phyloP scores from a whole-genome alignment of 148 eudicot genomes.

The Vaccinium macrocarpon region DNA sequence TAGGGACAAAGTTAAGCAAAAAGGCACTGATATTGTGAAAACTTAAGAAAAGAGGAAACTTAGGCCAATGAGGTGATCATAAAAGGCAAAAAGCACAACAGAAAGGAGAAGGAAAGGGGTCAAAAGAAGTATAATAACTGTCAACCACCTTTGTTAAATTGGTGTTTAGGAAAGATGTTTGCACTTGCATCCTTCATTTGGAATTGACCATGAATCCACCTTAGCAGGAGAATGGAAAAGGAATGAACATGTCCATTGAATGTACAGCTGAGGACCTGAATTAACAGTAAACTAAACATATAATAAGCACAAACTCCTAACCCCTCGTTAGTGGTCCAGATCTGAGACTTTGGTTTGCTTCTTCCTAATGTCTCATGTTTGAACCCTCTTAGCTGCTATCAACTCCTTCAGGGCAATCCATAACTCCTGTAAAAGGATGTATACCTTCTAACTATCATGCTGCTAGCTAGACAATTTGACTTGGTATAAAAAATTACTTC shows the following conservation, averaged over 20 bases:
- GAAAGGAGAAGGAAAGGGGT: conserved; percentile 11
- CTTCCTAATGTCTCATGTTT: too few species aligned
- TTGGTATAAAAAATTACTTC: neutral
- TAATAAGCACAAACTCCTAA: neutral
- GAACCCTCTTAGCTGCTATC: too few species aligned
- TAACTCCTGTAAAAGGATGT: neutral
- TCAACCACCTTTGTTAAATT: neutral
- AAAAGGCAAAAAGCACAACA: conserved; percentile 7
- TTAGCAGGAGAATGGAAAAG: neutral
- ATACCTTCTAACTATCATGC: neutral
- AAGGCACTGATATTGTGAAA: conserved; percentile 9
- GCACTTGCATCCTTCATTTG: neutral
- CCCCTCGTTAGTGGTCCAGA: too few species aligned
- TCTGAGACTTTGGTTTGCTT: too few species aligned
- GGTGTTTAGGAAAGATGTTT: neutral
- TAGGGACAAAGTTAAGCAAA: neutral
- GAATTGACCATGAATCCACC: neutral
- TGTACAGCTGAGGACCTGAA: neutral
- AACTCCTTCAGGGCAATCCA: too few species aligned
- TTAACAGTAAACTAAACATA: neutral
- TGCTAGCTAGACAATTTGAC: neutral
- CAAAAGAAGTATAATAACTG: conserved; percentile 17
- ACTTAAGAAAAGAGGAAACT: neutral
- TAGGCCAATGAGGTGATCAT: neutral
- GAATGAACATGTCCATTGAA: neutral